These are phyloP conservation scores for Candida hispaniensis DNA, from an alignment of 805 yeast genomes.

Conservation along the genomic window DNA sequence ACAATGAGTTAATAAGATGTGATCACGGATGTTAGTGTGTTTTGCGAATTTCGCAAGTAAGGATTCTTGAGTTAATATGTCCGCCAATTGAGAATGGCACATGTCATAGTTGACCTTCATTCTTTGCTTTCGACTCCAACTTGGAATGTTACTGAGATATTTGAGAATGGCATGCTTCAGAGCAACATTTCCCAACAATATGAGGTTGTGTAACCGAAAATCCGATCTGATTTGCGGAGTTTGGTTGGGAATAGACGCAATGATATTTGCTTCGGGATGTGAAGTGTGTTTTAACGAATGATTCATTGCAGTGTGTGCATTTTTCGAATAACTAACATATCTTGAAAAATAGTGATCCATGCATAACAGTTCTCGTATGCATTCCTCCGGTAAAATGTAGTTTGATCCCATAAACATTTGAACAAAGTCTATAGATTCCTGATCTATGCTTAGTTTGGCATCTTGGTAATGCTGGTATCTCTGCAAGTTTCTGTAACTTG, in stretches of 20 bases:
- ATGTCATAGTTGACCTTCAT: constrained; percentile 11
- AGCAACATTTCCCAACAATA: constrained; percentile 1
- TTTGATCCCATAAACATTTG: constrained; percentile 7
- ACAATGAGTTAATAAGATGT: not conserved
- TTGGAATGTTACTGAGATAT: constrained; percentile 5
- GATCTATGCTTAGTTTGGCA: constrained; percentile 3
- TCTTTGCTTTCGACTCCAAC: constrained; percentile 12
- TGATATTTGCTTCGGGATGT: too few species aligned
- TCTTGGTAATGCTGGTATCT: too few species aligned
- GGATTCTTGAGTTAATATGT: constrained; percentile 1
- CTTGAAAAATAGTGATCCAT: not conserved
- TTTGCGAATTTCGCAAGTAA: constrained; percentile 6
- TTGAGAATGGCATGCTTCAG: constrained; percentile 1
- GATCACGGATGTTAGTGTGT: not conserved
- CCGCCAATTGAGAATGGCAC: constrained; percentile 2
- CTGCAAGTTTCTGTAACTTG: too few species aligned
- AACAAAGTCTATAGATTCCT: constrained; percentile 2
- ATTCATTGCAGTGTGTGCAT: not conserved
- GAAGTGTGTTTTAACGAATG: constrained; percentile 6
- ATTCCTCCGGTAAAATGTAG: constrained; percentile 3
- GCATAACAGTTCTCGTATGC: constrained; percentile 6
- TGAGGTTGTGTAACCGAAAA: not conserved
- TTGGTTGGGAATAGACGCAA: too few species aligned
- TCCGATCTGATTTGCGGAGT: too few species aligned
- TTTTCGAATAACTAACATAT: not conserved